These are phyloP conservation scores for Coniochaeta hoffmannii DNA, from an alignment of 2,329 filamentous ascomycete species.

Conservation along the genomic window DNA sequence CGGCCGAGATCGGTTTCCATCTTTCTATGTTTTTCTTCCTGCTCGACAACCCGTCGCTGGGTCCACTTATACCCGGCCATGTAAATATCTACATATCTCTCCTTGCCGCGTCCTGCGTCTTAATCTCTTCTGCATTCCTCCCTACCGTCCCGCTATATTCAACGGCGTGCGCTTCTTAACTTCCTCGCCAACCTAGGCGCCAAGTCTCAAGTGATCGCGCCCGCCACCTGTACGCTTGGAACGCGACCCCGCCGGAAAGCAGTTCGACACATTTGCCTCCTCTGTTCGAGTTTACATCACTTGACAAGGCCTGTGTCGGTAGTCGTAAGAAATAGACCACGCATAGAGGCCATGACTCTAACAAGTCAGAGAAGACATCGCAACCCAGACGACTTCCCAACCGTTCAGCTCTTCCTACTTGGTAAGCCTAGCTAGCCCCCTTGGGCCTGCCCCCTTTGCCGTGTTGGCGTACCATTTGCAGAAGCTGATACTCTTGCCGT, in stretches of 20 bases:
- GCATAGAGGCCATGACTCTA: conserved; percentile 42
- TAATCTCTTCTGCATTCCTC: neutral
- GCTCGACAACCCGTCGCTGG: neutral
- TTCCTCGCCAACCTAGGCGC: neutral
- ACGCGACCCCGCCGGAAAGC: neutral
- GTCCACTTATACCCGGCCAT: neutral
- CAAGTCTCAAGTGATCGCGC: neutral
- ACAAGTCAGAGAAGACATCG: conserved; percentile 41
- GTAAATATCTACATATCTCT: neutral
- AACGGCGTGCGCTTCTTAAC: neutral
- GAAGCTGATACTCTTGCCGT: neutral
- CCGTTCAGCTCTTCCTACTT: conserved; percentile 74
- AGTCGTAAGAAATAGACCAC: conserved; percentile 36
- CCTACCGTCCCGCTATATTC: neutral
- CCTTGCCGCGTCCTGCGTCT: neutral
- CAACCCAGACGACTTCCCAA: conserved; percentile 70
- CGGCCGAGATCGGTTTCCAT: neutral
- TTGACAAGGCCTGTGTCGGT: conserved; percentile 26
- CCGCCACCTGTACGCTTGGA: neutral
- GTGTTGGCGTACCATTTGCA: neutral
- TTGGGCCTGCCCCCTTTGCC: no score
- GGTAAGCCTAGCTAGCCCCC: conserved; percentile 43
- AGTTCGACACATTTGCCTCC: conserved; percentile 7
- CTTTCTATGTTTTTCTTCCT: neutral
- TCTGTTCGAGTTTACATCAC: conserved; percentile 2